Base-by-base conservation (phyloP, 495 filamentous ascomycete species). In the Margaritispora aquatica region DNA sequence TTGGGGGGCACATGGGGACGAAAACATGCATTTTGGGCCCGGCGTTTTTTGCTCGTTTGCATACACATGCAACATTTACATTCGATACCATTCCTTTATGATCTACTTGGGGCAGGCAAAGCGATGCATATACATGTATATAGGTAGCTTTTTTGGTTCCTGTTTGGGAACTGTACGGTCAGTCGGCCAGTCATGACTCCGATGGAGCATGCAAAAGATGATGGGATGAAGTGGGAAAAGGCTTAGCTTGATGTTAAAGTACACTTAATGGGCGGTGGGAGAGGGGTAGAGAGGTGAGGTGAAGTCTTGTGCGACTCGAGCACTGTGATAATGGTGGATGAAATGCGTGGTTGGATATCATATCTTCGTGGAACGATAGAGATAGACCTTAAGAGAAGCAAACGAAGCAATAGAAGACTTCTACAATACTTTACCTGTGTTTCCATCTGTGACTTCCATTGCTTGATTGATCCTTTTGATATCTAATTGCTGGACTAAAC, bases 21-120 rank as follows among this genome's bases (percentile, higher is more conserved):
- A 7, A 15, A 26, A 23, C 24, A 23, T 50, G 47, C 47, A 50
- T 50, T 36, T 15, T 22, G 2, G 20, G 11, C n/a, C n/a, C n/a
- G 52, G 52, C 27, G 52, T 54, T 54, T 54, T 2, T 26, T n/a
- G n/a, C n/a, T n/a, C n/a, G n/a, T n/a, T n/a, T n/a, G n/a, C n/a
- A n/a, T n/a, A n/a, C n/a, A n/a, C n/a, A n/a, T n/a, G n/a, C n/a
- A n/a, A 9, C 15, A 26, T 52, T 23, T 23, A 36, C 31, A 31
- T 54, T 54, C 52, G 52, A 54, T 54, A 54, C 52, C 52, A 54
- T 54, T 23, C n/a, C 20, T 54, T 54, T 26, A 26, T 23, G 47
- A 31, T 54, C 20, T 41, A n/a, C n/a, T 54, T 38, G 15, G 27
- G 52, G 27, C 38, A 38, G 21, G 21, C 9, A 54, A 54, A n/a